These are phyloP conservation scores for Collybia sp. DNA, from an alignment of 768 basidiomycete genomes.

Conservation along the genomic window DNA sequence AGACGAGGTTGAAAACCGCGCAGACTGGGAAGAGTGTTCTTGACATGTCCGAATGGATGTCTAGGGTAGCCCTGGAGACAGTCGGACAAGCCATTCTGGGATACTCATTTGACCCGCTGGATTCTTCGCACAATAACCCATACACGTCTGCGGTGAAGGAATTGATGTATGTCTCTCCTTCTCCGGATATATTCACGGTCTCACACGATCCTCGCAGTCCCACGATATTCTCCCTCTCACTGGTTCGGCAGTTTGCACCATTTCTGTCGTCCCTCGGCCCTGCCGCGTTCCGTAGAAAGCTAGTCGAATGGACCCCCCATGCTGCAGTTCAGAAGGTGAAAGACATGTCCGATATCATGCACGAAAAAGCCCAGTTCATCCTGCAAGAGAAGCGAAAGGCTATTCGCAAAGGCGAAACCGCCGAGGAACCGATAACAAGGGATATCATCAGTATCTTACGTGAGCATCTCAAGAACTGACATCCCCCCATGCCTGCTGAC, in stretches of 20 bases:
- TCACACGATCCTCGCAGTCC: constrained; percentile 25
- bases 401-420: constrained; percentile 14
- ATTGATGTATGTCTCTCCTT: constrained; percentile 29
- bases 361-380: constrained; percentile 34
- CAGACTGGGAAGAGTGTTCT: constrained; percentile 18
- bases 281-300: constrained; percentile 33
- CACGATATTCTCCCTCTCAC: constrained; percentile 37
- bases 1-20: constrained; percentile 10
- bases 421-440: constrained; percentile 24
- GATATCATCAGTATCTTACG: constrained; percentile 49
- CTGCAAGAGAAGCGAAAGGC: constrained; percentile 30
- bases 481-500: neutral
- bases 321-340: constrained; percentile 35
- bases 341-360: constrained; percentile 44
- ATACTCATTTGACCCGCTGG: constrained; percentile 43
- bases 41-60: constrained; percentile 45
- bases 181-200: neutral
- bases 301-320: constrained; percentile 37
- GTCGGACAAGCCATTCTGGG: constrained; percentile 39
- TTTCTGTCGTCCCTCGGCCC: constrained; percentile 36
- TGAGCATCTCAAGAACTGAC: constrained; percentile 18
- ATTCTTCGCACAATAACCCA: constrained; percentile 34
- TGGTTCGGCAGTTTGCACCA: constrained; percentile 42
- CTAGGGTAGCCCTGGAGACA: constrained; percentile 37
- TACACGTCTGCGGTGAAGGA: constrained; percentile 42